A percentile compares a stretch with the other conserved stretches of the same genome.
These are phyloP conservation scores for Eucalyptus curtisii DNA, from an alignment of 345 rosid genomes.

Conservation along the genomic window DNA sequence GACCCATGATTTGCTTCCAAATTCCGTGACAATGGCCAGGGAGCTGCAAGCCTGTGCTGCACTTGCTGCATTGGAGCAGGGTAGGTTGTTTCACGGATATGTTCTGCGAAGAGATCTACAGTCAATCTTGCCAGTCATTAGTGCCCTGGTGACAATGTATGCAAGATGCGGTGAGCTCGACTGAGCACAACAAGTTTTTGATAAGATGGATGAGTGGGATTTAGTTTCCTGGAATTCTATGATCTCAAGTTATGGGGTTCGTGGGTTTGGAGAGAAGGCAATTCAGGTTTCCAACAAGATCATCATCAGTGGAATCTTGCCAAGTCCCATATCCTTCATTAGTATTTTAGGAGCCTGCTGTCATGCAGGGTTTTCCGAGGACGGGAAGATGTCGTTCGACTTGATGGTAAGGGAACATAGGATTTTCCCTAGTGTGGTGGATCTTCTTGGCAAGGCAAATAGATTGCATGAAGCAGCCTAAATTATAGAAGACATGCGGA, in stretches of 20 bases:
- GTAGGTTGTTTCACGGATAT: conserved; percentile 71
- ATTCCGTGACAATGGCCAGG: conserved; percentile 80
- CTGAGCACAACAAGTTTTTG: conserved; percentile 53
- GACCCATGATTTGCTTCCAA: conserved; percentile 33
- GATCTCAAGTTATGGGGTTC: conserved; percentile 73
- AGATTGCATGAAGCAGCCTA: conserved; percentile 66
- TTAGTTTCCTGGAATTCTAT: conserved; percentile 85
- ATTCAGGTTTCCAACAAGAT: conserved; percentile 53
- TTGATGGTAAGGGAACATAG: conserved; percentile 48
- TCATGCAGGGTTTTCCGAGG: conserved; percentile 76
- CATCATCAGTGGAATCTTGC: conserved; percentile 40
- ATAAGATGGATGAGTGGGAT: conserved; percentile 52
- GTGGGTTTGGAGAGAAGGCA: conserved; percentile 69
- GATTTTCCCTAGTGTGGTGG: conserved; percentile 62
- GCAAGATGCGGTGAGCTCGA: conserved; percentile 70
- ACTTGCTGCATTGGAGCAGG: conserved; percentile 72
- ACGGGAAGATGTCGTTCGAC: conserved; percentile 52
- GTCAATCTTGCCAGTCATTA: conserved; percentile 52
- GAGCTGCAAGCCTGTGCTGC: conserved; percentile 94
- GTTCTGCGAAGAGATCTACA: conserved; percentile 55
- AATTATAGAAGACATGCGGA: conserved; percentile 56
- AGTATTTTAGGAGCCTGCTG: conserved; percentile 89
- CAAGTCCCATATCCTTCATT: conserved; percentile 56
- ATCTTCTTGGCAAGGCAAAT: conserved; percentile 90
- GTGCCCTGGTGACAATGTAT: conserved; percentile 74